Conservation (phyloP, 306 rosid genomes). For the Acmispon strigosus region DNA sequence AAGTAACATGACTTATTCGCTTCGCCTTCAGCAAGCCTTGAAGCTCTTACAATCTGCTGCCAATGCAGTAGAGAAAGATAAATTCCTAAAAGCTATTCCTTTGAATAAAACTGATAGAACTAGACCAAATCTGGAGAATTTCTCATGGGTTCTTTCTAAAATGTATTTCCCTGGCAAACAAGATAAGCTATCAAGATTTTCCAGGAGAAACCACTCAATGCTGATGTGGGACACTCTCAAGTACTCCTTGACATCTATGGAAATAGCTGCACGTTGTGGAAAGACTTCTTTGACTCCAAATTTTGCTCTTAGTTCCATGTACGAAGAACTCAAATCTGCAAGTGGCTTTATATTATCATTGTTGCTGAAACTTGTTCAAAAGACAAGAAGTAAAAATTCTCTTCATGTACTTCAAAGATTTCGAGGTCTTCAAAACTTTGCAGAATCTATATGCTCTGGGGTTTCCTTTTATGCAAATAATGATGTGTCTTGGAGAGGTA, state of each 20-base stretch:
- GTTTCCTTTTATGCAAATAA: constrained; percentile 28
- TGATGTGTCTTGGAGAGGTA: constrained; percentile 56
- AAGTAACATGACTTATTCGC: constrained; percentile 33
- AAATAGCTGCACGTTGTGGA: constrained; percentile 84
- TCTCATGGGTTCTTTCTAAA: constrained; percentile 62
- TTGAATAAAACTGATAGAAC: constrained; percentile 31
- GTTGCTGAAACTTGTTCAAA: constrained; percentile 70
- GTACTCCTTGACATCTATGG: constrained; percentile 83
- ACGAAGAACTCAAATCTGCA: constrained; percentile 76
- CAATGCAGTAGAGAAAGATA: constrained; percentile 45
- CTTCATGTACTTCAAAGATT: constrained; percentile 83
- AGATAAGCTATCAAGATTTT: constrained; percentile 44
- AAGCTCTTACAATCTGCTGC: constrained; percentile 70
- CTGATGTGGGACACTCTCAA: constrained; percentile 92
- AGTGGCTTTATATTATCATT: constrained; percentile 74
- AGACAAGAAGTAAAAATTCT: constrained; percentile 50
- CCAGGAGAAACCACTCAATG: constrained; percentile 60
- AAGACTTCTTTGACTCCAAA: constrained; percentile 58
- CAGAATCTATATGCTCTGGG: constrained; percentile 68
- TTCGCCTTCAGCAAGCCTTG: constrained; percentile 54
- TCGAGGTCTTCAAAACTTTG: constrained; percentile 65
- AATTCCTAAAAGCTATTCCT: constrained; percentile 48
- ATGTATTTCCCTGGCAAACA: constrained; percentile 60
- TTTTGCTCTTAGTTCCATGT: constrained; percentile 56
- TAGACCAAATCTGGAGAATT: constrained; percentile 52